Conservation (phyloP, 1,284 basidiomycete species). For the Trichosporon asahii region DNA sequence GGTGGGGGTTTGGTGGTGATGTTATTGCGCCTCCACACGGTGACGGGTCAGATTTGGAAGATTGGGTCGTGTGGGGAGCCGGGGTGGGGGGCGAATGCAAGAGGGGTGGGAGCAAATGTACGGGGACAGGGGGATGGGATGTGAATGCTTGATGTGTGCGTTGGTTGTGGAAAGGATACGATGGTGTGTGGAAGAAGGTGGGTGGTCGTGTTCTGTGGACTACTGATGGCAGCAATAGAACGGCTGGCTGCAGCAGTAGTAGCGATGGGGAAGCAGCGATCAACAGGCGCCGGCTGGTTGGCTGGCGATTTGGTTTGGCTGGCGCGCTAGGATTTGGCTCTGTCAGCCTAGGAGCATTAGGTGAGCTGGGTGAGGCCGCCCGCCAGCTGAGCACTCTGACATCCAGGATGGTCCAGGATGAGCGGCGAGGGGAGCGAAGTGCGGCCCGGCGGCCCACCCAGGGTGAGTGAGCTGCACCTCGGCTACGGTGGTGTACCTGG, state of each 20-base stretch:
- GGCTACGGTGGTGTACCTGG: too few relatives aligned
- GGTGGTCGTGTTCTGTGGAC: too few relatives aligned
- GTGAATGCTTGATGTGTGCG: background rate
- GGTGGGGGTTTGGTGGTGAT: background rate
- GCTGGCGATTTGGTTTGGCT: background rate
- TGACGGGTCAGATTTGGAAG: background rate
- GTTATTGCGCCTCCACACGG: constrained; percentile 4
- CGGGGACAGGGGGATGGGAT: background rate
- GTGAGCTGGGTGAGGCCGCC: background rate
- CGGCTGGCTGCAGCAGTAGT: background rate
- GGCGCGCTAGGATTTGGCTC: background rate
- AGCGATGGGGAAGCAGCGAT: background rate
- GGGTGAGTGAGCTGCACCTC: background rate
- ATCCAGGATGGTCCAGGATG: too few relatives aligned
- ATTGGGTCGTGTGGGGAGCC: background rate
- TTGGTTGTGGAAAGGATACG: background rate
- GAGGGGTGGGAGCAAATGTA: background rate
- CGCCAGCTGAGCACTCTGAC: too few relatives aligned
- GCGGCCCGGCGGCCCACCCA: background rate
- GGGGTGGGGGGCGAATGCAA: background rate
- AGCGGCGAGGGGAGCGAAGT: background rate
- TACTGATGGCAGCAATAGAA: background rate
- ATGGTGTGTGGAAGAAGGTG: background rate
- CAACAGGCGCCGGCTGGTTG: background rate
- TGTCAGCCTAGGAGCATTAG: too few relatives aligned